Evolutionary conservation across 306 rosid species (phyloP).

Genomic region (Sechiopsis laciniata): DNA sequence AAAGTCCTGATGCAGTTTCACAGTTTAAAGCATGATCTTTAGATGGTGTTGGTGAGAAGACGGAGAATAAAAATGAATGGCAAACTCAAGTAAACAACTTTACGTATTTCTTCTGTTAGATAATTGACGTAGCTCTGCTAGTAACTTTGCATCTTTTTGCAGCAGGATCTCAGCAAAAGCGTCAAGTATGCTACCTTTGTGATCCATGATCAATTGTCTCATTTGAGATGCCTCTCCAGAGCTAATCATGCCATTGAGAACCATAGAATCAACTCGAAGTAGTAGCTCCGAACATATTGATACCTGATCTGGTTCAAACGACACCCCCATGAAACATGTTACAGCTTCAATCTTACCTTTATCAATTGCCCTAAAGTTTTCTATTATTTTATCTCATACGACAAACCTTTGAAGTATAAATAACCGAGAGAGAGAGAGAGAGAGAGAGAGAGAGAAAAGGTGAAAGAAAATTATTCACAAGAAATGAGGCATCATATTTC

Average conservation of each 20-base stretch:
- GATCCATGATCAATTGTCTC: constrained; percentile 54
- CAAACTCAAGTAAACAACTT: constrained; percentile 26
- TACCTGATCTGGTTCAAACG: constrained; percentile 48
- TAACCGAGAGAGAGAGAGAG: too few relatives aligned
- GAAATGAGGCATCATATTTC: background rate
- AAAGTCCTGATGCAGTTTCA: background rate
- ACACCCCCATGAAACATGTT: constrained; percentile 27
- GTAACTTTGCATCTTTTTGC: constrained; percentile 51
- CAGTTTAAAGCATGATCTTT: background rate
- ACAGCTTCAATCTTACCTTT: constrained; percentile 17
- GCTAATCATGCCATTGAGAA: constrained; percentile 47
- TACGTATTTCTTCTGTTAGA: constrained; percentile 48
- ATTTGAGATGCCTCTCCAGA: constrained; percentile 56
- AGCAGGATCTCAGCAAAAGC: constrained; percentile 30
- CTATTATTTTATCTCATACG: background rate
- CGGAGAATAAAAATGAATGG: background rate
- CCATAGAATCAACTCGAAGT: constrained; percentile 81
- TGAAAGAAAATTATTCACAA: background rate
- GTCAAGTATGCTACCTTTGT: constrained; percentile 48
- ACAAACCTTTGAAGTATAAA: constrained; percentile 7
- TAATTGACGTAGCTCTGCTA: constrained; percentile 60
- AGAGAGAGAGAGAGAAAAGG: background rate
- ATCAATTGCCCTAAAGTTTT: background rate
- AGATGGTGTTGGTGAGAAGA: background rate
- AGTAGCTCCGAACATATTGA: constrained; percentile 61